Base-by-base conservation (phyloP, 192 early-diverging fungal genomes). In the Chytriomyces confervae region DNA sequence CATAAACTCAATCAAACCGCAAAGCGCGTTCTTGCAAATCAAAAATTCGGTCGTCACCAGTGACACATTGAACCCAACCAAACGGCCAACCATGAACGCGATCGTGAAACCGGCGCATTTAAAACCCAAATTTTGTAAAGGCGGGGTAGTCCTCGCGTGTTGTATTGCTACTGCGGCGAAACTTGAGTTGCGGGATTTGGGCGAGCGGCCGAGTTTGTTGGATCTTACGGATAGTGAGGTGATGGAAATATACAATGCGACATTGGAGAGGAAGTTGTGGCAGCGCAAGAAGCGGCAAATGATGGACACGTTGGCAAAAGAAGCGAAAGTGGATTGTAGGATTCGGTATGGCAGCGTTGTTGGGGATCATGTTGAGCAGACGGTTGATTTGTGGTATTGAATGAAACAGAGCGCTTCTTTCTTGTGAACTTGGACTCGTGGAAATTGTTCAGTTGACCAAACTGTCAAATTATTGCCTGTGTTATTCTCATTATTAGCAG, bases 151-250 rank as follows among this genome's bases (percentile, higher is more conserved):
- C 5, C 63, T 76, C n/a, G 63, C 48, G 4, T 64, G 62, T 20
- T 27, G 7, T 1, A 24, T 49, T 10, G 62, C 74, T 24, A 20
- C 62, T 1, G 66, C 74, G 20, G 74, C 74, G 24, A 45, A 57
- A 29, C 7, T 66, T 47, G 74, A 76, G 13, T 53, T 76, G 27
- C 9, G 44, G 11, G 49, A 76, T 47, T 27, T 76, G 18, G 62
- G 47, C 8, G 47, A 62, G 5, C 43, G 9, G 9, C 20, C 13
- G 6, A 50, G 23, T 27, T 20, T 76, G 24, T 43, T 76, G 29
- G 64, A 63, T 20, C 64, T 76, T 24, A 66, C 63, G 9, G 74
- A 76, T 36, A 64, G 48, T 36, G 74, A 76, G 36, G 53, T 50
- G 24, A 57, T 51, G n/a, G 24, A 10, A 6, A 76, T 76, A 27